Conservation (phyloP, 768 basidiomycete genomes). For the Boletus tomentosulus region DNA sequence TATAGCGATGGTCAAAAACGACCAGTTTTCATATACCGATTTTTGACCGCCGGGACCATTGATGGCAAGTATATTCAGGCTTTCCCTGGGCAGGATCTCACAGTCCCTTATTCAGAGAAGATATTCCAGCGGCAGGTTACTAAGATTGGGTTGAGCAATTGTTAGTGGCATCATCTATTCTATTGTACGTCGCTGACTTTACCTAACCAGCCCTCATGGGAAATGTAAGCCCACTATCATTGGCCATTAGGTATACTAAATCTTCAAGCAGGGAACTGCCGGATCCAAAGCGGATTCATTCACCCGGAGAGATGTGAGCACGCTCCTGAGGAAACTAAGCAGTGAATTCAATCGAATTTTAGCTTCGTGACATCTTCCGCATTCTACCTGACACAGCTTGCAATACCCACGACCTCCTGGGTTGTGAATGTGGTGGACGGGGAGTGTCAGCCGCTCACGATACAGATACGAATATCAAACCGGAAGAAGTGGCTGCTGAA, state of each 20-base stretch:
- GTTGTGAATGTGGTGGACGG: conserved; percentile 60
- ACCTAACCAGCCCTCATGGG: conserved; percentile 61
- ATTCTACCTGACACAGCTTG: conserved; percentile 74
- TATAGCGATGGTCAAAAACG: conserved; percentile 89
- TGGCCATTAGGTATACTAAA: conserved; percentile 5
- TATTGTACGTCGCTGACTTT: conserved; percentile 6
- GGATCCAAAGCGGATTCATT: conserved; percentile 80
- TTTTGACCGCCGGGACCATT: conserved; percentile 84
- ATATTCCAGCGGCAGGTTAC: conserved; percentile 93
- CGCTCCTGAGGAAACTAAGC: neutral
- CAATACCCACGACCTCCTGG: conserved; percentile 90
- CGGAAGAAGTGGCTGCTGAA: conserved; percentile 26
- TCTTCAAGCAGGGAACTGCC: conserved; percentile 34
- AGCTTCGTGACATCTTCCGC: conserved; percentile 94
- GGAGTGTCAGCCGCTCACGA: conserved; percentile 2
- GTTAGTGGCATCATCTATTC: conserved; percentile 41
- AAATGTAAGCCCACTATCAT: conserved; percentile 38
- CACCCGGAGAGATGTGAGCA: conserved; percentile 74
- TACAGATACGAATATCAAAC: conserved; percentile 8
- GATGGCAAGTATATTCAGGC: conserved; percentile 52
- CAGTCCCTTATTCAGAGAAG: conserved; percentile 53
- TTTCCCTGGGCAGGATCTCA: neutral
- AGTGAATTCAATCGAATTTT: conserved; percentile 3
- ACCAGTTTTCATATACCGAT: conserved; percentile 85
- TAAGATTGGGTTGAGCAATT: conserved; percentile 86